A percentile compares a stretch with the other conserved stretches of the same genome.
Conservation (phyloP, 352 stramenopile species). For the Paralagenidium karlingii region DNA sequence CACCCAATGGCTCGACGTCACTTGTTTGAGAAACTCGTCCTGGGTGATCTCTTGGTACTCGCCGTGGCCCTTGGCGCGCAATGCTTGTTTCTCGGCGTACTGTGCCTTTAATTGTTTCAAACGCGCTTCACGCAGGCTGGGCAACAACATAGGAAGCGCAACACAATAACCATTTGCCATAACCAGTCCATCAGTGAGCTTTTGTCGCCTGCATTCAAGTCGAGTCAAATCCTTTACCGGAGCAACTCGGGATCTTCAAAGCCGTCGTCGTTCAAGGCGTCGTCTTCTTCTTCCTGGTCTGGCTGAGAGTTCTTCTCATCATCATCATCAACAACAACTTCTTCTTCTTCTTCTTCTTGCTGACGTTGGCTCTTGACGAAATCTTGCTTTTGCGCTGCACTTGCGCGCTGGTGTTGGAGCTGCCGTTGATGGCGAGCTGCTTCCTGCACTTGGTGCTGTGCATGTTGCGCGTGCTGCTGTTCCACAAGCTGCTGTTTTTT, state of each 20-base stretch:
- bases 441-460: slow-evolving; percentile 10
- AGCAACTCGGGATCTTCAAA: slow-evolving; percentile 73
- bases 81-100: slow-evolving; percentile 36
- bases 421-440: slow-evolving; percentile 13
- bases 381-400: slow-evolving; percentile 15
- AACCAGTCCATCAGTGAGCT: no score
- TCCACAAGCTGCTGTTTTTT: slow-evolving; percentile 11
- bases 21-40: slow-evolving; percentile 93
- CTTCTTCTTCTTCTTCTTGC: slow-evolving; percentile 2
- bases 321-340: slow-evolving; percentile 9
- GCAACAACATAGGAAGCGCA: not conserved
- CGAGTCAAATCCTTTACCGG: slow-evolving; percentile 14
- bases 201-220: no score
- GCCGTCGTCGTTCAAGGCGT: slow-evolving; percentile 46
- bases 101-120: slow-evolving; percentile 54
- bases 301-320: slow-evolving; percentile 19
- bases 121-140: slow-evolving; percentile 69
- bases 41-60: slow-evolving; percentile 87
- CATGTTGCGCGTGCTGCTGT: slow-evolving; percentile 1
- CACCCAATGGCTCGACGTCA: slow-evolving; percentile 70
- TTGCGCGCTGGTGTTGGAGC: slow-evolving; percentile 8
- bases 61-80: slow-evolving; percentile 62
- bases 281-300: slow-evolving; percentile 40
- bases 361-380: slow-evolving; percentile 9
- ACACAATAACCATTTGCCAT: not conserved